phyloP scores from a whole-genome alignment of 1,139 yeast genomes.

The Nakaseomyces delphensis region DNA sequence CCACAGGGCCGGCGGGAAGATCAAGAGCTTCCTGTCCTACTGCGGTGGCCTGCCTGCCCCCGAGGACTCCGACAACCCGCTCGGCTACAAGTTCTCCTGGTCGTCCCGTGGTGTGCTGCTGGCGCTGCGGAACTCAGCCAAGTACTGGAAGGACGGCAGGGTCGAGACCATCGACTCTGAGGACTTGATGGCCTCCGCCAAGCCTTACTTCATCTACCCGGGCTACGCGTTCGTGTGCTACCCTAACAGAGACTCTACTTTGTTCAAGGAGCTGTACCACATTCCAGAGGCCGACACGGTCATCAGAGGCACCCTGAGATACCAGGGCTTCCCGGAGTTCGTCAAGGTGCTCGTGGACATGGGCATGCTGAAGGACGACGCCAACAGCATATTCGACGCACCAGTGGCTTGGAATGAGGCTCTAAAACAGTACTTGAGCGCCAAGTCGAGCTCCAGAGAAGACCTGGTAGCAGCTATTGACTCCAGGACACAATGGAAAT shows the following conservation, averaged over 20 bases:
- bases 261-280: conserved; percentile 80
- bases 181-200: conserved; percentile 90
- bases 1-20: conserved; percentile 83
- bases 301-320: conserved; percentile 93
- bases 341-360: conserved; percentile 90
- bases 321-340: conserved; percentile 98
- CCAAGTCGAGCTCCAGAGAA: conserved; percentile 56
- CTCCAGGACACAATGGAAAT: conserved; percentile 71
- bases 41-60: conserved; percentile 99
- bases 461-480: conserved; percentile 72
- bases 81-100: conserved; percentile 99
- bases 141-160: conserved; percentile 79
- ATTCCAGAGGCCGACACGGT: conserved; percentile 98
- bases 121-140: conserved; percentile 90
- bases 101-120: conserved; percentile 95
- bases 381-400: conserved; percentile 47
- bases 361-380: conserved; percentile 80
- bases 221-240: conserved; percentile 92
- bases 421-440: conserved; percentile 63
- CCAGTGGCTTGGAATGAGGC: conserved; percentile 85
- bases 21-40: conserved; percentile 86
- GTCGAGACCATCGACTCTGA: conserved; percentile 73
- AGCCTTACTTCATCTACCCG: conserved; percentile 92
- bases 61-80: conserved; percentile 92
- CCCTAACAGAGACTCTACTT: conserved; percentile 97